These are phyloP conservation scores for Apiospora marii DNA, from an alignment of 2,329 filamentous ascomycete genomes.

Conservation along the genomic window DNA sequence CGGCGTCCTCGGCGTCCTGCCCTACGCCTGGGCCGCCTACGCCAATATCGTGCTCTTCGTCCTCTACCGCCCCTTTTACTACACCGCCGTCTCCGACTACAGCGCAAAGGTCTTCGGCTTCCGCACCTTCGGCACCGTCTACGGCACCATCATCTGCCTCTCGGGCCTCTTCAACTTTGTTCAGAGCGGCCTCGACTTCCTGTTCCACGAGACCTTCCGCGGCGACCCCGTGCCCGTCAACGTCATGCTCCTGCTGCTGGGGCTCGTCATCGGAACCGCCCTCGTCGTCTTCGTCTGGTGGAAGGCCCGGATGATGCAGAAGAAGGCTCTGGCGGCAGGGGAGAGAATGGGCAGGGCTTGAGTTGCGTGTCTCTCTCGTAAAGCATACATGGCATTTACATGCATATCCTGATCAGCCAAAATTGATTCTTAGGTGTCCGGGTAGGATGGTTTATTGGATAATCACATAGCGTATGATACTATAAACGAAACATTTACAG, in stretches of 20 bases:
- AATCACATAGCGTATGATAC: neutral
- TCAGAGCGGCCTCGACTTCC: slow-evolving; percentile 79
- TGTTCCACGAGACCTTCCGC: slow-evolving; percentile 76
- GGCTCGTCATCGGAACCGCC: slow-evolving; percentile 67
- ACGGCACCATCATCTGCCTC: slow-evolving; percentile 87
- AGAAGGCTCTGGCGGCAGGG: slow-evolving; percentile 38
- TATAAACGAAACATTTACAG: neutral
- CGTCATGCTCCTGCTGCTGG: slow-evolving; percentile 67
- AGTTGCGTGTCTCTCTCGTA: neutral
- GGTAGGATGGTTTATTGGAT: neutral
- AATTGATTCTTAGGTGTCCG: neutral
- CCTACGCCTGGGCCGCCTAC: slow-evolving; percentile 74
- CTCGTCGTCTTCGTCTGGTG: slow-evolving; percentile 72
- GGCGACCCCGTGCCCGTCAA: slow-evolving; percentile 83
- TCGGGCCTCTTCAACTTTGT: slow-evolving; percentile 85
- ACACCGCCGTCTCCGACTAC: slow-evolving; percentile 90
- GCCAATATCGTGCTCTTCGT: slow-evolving; percentile 81
- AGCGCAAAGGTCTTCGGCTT: slow-evolving; percentile 92
- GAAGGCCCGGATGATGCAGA: slow-evolving; percentile 42
- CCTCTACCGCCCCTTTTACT: slow-evolving; percentile 87
- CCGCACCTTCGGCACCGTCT: slow-evolving; percentile 91
- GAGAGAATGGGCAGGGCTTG: slow-evolving; percentile 38
- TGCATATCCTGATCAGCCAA: neutral
- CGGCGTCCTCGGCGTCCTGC: slow-evolving; percentile 78
- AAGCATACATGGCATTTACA: neutral